Conservation (phyloP, 2,329 filamentous ascomycete species). For the Claviceps purpurea region DNA sequence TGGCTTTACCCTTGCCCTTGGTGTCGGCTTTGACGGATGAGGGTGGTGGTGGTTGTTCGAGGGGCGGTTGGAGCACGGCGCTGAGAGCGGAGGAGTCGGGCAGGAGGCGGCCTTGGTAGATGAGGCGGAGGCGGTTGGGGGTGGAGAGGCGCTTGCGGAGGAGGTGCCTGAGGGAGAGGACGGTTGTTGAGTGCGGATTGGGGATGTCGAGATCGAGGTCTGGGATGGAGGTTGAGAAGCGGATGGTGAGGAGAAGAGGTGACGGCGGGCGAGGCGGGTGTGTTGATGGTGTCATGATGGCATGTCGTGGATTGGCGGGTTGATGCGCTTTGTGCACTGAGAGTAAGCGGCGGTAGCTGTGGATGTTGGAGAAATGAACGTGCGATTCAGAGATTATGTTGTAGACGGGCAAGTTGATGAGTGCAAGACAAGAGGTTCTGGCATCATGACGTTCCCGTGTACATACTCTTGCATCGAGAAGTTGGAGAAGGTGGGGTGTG, state of each 20-base stretch:
- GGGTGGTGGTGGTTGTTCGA: slow-evolving; percentile 39
- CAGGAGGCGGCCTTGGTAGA: slow-evolving; percentile 78
- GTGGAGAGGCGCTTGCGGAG: slow-evolving; percentile 63
- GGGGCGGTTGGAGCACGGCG: slow-evolving; percentile 50
- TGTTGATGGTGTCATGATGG: slow-evolving; percentile 7
- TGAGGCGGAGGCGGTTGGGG: slow-evolving; percentile 67
- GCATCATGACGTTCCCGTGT: not conserved
- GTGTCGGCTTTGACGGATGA: slow-evolving; percentile 15
- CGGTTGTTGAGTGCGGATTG: slow-evolving; percentile 53
- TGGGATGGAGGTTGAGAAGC: slow-evolving; percentile 75
- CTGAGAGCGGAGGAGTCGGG: slow-evolving; percentile 58
- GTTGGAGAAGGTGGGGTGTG: no score
- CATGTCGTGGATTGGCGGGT: not conserved
- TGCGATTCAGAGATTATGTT: no score
- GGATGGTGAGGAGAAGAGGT: slow-evolving; percentile 63
- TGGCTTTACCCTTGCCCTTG: slow-evolving; percentile 45
- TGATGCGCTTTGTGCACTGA: not conserved
- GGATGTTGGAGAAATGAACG: not conserved
- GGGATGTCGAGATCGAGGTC: slow-evolving; percentile 71
- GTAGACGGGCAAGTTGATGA: not conserved
- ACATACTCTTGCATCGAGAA: no score
- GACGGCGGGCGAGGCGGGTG: slow-evolving; percentile 8
- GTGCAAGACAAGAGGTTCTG: not conserved
- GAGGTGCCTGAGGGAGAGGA: slow-evolving; percentile 66
- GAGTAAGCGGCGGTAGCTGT: no score